phyloP scores from a whole-genome alignment of 352 stramenopile genomes.

The Hyaloperonospora brassicae region DNA sequence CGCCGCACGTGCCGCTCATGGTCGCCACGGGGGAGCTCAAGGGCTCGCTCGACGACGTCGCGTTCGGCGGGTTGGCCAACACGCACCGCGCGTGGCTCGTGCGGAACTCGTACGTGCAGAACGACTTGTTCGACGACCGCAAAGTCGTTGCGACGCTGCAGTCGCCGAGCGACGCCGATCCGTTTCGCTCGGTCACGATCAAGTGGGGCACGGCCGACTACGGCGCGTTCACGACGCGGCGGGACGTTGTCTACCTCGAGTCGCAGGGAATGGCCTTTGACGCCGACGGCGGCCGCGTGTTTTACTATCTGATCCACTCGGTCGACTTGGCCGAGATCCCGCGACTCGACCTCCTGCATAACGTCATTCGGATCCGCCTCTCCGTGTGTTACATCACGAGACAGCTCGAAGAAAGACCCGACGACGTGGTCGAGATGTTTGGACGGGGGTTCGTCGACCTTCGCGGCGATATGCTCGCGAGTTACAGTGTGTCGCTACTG shows the following conservation, averaged over 20 bases:
- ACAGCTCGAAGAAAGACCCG: slow-evolving; percentile 14
- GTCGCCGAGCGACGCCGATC: slow-evolving; percentile 29
- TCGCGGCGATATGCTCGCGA: slow-evolving; percentile 34
- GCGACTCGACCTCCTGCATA: slow-evolving; percentile 17
- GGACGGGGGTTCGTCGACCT: slow-evolving; percentile 39
- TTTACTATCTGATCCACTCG: slow-evolving; percentile 38
- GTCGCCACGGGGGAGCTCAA: slow-evolving; percentile 29
- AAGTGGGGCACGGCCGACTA: slow-evolving; percentile 34
- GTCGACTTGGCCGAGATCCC: slow-evolving; percentile 27
- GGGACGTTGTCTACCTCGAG: slow-evolving; percentile 35
- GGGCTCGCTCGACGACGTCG: slow-evolving; percentile 27
- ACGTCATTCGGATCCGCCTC: slow-evolving; percentile 30
- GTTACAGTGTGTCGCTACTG: slow-evolving; percentile 30
- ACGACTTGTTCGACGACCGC: slow-evolving; percentile 27
- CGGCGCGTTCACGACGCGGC: slow-evolving; percentile 23
- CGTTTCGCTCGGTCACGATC: slow-evolving; percentile 34
- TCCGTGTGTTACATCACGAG: slow-evolving; percentile 48
- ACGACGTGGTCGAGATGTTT: slow-evolving; percentile 43
- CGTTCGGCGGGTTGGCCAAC: slow-evolving; percentile 27
- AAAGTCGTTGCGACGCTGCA: slow-evolving; percentile 34
- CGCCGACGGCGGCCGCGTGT: slow-evolving; percentile 30
- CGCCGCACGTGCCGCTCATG: slow-evolving; percentile 24
- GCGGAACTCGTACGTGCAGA: slow-evolving; percentile 31
- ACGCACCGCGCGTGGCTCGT: slow-evolving; percentile 25
- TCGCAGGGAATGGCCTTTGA: slow-evolving; percentile 36